Base-by-base conservation (phyloP, 108 stramenopile genomes). In the Fragilaria radians region DNA sequence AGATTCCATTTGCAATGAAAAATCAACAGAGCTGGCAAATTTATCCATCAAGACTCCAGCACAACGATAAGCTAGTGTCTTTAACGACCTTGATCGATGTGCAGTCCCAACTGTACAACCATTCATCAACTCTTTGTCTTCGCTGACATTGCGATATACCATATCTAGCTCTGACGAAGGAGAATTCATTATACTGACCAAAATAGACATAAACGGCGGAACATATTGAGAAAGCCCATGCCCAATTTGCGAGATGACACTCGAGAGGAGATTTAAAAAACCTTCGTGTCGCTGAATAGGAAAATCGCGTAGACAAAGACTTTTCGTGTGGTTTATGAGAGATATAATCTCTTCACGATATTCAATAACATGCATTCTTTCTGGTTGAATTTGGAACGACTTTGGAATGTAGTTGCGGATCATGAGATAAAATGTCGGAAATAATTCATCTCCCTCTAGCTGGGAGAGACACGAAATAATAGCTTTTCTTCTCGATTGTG, bases 401-500 rank as follows among this genome's bases (percentile, higher is more conserved):
- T 42, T 30, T 9, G 85, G 79, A 42, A 92, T 73, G 59, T 86
- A 92, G 2, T 47, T 56, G 48, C 91, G 60, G 14, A 85, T 68
- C 85, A 87, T 87, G 73, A 93, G 60, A 56, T 82, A 87, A 9
- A 93, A 52, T 24, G 89, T 86, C 48, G 79, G 71, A 54, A 68
- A 74, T n/a, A 88, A 52, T 49, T 93, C 86, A 14, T 65, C 56
- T 27, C 68, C 61, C 25, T 80, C 85, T n/a, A 93, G 46, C 17
- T 69, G 71, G 21, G 88, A 77, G 29, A 93, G 54, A 61, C 85
- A 89, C 2, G 92, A 86, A 49, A 93, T 60, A 31, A 90, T 73
- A 19, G 92, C 85, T 1, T 81, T 73, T 64, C 92, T 46, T 50
- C 83, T 65, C 0, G 88, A 71, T 23, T 76, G 68, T 28, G 88